phyloP scores from a whole-genome alignment of 495 filamentous ascomycete genomes.

The Peziza echinospora region DNA sequence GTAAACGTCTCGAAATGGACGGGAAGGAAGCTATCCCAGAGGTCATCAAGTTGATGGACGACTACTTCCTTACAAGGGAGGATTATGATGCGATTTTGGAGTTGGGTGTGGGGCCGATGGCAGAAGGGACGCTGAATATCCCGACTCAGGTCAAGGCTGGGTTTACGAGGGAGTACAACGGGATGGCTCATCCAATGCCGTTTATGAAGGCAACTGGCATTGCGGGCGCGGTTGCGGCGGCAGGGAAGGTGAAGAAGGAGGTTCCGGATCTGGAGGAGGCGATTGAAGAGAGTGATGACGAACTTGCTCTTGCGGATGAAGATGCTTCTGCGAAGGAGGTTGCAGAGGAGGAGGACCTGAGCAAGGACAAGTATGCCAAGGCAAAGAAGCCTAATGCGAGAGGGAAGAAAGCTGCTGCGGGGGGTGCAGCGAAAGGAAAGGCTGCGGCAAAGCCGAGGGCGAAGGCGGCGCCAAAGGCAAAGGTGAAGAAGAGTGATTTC shows the following conservation, averaged over 20 bases:
- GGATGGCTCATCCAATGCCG: conserved; percentile 65
- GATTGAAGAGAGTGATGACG: conserved; percentile 76
- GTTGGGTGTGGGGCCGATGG: conserved; percentile 69
- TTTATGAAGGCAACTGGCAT: conserved; percentile 65
- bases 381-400: conserved; percentile 42
- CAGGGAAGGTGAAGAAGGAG: conserved; percentile 34
- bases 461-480: conserved; percentile 23
- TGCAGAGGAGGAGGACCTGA: conserved; percentile 52
- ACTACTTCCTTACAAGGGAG: conserved; percentile 87
- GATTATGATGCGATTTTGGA: conserved; percentile 87
- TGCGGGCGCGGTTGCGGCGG: conserved; percentile 6
- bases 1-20: conserved; percentile 44
- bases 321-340: conserved; percentile 38
- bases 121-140: conserved; percentile 48
- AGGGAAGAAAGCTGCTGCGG: conserved; percentile 27
- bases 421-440: conserved; percentile 36
- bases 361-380: conserved; percentile 93
- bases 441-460: conserved; percentile 28
- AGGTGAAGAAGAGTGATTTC: conserved; percentile 13
- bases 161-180: conserved; percentile 83
- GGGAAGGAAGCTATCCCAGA: conserved; percentile 53
- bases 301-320: conserved; percentile 36
- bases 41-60: conserved; percentile 85
- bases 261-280: conserved; percentile 91
- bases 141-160: conserved; percentile 65